These are phyloP conservation scores for Penstemon newberryi DNA, from an alignment of 257 asterid genomes.

Conservation along the genomic window DNA sequence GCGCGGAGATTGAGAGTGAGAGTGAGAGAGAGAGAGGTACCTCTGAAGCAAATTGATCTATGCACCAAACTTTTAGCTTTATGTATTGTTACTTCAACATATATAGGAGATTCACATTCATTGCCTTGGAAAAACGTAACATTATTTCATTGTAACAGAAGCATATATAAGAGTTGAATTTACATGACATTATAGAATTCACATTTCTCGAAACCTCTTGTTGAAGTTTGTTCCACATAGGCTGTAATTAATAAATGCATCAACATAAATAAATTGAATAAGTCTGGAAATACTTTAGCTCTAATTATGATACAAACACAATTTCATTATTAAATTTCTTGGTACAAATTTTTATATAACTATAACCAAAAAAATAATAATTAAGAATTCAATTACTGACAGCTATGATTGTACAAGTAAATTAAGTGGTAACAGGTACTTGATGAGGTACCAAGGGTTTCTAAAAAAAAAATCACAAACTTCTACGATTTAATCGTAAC, in stretches of 20 bases:
- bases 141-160: no score
- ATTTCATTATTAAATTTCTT: no score
- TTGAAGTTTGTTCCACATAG: background rate
- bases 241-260: no score
- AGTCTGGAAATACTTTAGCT: no score
- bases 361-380: background rate
- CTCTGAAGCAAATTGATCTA: background rate
- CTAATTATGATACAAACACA: no score
- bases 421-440: constrained; percentile 19
- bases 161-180: background rate
- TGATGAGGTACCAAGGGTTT: constrained; percentile 18
- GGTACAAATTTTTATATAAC: no score
- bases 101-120: no score
- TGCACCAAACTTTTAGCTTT: constrained; percentile 2
- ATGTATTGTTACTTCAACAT: background rate
- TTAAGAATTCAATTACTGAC: constrained; percentile 19
- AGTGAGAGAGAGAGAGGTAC: no score
- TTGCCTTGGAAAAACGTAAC: no score
- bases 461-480: constrained; percentile 43
- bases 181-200: background rate
- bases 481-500: constrained; percentile 27
- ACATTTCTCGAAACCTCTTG: background rate
- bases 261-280: no score
- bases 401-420: constrained; percentile 34
- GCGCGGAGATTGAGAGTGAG: no score